Evolutionary conservation across 169 alveolate genomes (phyloP), one percentile per base, ranked within the genome.

Genomic region (Prorocentrum cordatum): DNA sequence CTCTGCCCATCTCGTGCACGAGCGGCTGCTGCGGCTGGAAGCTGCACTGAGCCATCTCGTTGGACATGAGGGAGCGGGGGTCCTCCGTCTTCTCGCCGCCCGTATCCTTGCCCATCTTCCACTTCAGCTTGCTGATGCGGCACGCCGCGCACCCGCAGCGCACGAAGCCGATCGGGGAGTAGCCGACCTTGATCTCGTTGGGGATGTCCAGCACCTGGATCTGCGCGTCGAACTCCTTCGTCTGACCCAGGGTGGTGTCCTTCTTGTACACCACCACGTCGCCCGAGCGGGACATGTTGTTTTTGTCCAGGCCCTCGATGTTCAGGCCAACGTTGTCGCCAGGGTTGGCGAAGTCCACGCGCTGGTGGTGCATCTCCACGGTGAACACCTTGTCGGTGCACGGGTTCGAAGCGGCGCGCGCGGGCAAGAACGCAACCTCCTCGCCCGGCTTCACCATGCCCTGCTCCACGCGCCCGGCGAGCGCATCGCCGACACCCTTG

Each of bases 281-380:
- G 61, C 98, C 98, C 24, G 83, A 32, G 92, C 98, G 95, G 86
- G 94, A 95, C 85, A 97, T 95, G 95, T 96, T 98, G 86, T 32
- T 36, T 59, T 31, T 39, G 39, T 50, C 86, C 39, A 36, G 31
- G 14, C 54, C 86, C 62, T 39, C 59, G 64, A 33, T 35, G 75
- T 58, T 39, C 36, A 77, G 47, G 31, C 88, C 88, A 29, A 77
- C 88, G 75, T 77, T 77, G 88, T 77, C 88, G 66, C 88, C 88
- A 7, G 88, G 88, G 75, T 77, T 77, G 92, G 96, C 96, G 84
- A 96, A 96, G 68, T 98, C 94, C 67, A 97, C 94, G 61, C 95
- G 94, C 94, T 97, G 98, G 94, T 97, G 99, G 95, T 97, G 99
- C 99, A 98, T 97, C 96, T 97, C 99, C 71, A 98, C 99, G 50